Percentiles rank a stretch among this genome's conserved stretches.
These are phyloP conservation scores for Canavalia gladiata DNA, from an alignment of 306 rosid genomes.

Conservation along the genomic window DNA sequence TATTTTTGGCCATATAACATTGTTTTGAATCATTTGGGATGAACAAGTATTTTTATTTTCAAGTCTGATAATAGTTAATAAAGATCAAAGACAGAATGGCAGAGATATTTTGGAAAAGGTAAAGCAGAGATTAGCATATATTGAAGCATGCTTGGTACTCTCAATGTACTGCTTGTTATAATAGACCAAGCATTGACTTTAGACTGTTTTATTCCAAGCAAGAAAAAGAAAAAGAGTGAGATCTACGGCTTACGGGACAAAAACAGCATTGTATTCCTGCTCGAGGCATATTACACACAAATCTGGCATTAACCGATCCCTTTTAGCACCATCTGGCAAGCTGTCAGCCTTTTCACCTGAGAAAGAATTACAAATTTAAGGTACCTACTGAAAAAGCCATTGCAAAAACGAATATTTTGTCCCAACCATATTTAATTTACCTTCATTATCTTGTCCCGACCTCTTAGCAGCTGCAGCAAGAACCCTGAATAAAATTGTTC, in stretches of 20 bases:
- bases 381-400: conserved; percentile 30
- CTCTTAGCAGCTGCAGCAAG: conserved; percentile 94
- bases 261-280: conserved; percentile 90
- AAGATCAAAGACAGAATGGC: conserved; percentile 5
- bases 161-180: conserved; percentile 30
- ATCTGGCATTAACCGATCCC: conserved; percentile 80
- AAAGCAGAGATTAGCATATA: conserved; percentile 12
- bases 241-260: conserved; percentile 84
- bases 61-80: background rate
- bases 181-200: conserved; percentile 16
- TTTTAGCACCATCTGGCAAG: conserved; percentile 67
- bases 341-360: conserved; percentile 72
- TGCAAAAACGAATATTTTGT: conserved; percentile 6
- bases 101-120: conserved; percentile 15
- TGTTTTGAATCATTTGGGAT: conserved; percentile 24
- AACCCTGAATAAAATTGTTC: conserved; percentile 71
- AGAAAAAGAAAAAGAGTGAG: conserved; percentile 38
- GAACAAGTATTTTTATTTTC: background rate
- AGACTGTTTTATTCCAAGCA: conserved; percentile 25
- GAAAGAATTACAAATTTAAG: conserved; percentile 34
- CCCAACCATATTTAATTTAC: too few relatives aligned
- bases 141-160: conserved; percentile 21
- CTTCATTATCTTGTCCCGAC: conserved; percentile 58
- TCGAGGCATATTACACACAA: conserved; percentile 98
- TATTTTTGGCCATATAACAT: conserved; percentile 11